Conservation (phyloP, 495 filamentous ascomycete species). For the Neurospora sp. region DNA sequence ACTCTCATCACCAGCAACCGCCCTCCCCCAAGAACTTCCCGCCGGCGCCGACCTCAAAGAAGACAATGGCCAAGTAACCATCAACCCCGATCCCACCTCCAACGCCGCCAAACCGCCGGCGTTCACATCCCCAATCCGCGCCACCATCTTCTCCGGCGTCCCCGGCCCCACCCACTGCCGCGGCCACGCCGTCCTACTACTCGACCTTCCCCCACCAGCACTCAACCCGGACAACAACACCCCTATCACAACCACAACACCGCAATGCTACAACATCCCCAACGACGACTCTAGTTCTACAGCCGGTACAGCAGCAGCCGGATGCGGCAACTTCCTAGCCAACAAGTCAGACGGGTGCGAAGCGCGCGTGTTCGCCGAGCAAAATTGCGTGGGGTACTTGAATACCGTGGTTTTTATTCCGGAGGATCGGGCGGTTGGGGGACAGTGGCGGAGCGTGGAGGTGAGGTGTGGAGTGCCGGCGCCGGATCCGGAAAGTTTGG, state of each 20-base stretch:
- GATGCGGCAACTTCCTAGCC: conserved; percentile 28
- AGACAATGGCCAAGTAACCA: conserved; percentile 26
- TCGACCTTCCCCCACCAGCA: conserved; percentile 19
- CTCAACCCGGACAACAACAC: background rate
- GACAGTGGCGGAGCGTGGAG: conserved; percentile 26
- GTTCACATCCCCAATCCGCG: conserved; percentile 19
- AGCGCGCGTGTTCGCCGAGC: conserved; percentile 30
- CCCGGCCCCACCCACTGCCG: conserved; percentile 29
- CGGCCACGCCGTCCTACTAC: conserved; percentile 17
- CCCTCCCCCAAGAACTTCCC: conserved; percentile 6
- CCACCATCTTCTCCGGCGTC: conserved; percentile 26
- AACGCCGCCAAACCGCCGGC: conserved; percentile 6
- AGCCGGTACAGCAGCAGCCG: conserved; percentile 9
- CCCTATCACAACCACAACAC: conserved; percentile 5
- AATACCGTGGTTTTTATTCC: conserved; percentile 33
- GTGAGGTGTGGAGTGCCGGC: conserved; percentile 23
- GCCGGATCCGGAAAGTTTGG: conserved; percentile 10
- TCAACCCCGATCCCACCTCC: conserved; percentile 19
- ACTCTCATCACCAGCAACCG: background rate
- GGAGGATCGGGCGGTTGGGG: conserved; percentile 25
- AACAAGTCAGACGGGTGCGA: conserved; percentile 29
- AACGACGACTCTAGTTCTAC: background rate
- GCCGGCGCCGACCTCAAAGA: conserved; percentile 14
- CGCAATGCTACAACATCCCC: conserved; percentile 26
- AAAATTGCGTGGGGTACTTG: conserved; percentile 22